These are phyloP conservation scores for Termitomyces sp. DNA, from an alignment of 768 basidiomycete genomes.

Conservation along the genomic window DNA sequence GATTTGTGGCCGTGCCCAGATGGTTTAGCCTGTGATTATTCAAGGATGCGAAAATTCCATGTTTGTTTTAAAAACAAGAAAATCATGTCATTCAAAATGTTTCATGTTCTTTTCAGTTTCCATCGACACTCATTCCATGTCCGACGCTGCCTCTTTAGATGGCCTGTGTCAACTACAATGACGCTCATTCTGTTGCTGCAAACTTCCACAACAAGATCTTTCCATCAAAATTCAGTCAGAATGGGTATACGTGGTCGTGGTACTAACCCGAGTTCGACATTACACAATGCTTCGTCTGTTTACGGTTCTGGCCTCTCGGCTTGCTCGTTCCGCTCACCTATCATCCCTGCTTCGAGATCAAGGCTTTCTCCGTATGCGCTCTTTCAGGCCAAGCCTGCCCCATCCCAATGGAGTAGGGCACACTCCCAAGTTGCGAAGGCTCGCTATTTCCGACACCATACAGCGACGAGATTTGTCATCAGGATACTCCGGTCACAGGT, in stretches of 20 bases:
- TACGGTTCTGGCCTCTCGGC: no score
- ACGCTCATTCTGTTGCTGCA: neutral
- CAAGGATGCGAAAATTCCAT: neutral
- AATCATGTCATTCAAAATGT: neutral
- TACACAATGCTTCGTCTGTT: neutral
- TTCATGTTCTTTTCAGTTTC: neutral
- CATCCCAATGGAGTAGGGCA: neutral
- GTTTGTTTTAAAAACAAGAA: neutral
- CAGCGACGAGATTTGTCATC: neutral
- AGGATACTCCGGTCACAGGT: neutral
- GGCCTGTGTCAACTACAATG: neutral
- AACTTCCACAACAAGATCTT: neutral
- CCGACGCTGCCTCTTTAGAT: neutral
- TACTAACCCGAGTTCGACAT: neutral
- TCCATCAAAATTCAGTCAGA: no score
- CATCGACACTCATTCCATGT: neutral
- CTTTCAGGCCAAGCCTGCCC: neutral
- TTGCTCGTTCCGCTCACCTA: neutral
- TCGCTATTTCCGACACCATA: neutral
- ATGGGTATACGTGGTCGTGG: neutral
- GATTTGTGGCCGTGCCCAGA: constrained; percentile 12
- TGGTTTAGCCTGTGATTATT: neutral
- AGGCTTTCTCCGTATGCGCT: neutral
- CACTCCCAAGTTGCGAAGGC: neutral
- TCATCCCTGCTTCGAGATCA: neutral